Percentiles rank a stretch among this genome's conserved stretches.
These are phyloP conservation scores for Syzygium grande DNA, from an alignment of 345 rosid genomes.

Conservation along the genomic window DNA sequence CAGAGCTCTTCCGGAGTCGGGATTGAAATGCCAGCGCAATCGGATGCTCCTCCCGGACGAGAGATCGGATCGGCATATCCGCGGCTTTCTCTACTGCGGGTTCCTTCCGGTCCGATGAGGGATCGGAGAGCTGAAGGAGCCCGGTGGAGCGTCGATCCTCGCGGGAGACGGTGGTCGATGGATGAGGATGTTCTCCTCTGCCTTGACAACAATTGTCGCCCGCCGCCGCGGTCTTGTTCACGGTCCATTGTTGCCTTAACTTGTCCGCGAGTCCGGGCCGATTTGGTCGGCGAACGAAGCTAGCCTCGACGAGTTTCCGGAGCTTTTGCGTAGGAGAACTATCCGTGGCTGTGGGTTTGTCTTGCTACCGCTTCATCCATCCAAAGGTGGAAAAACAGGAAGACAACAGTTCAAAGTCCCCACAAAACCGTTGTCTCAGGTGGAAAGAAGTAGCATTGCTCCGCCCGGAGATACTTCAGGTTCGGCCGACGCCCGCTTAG, in stretches of 20 bases:
- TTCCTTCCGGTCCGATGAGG: neutral
- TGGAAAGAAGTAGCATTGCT: neutral
- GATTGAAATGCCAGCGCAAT: neutral
- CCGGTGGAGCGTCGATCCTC: neutral
- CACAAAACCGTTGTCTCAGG: neutral
- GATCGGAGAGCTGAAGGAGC: neutral
- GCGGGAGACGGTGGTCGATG: neutral
- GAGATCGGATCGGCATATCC: neutral
- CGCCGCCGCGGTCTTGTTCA: neutral
- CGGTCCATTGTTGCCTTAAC: neutral
- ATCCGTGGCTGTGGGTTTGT: neutral
- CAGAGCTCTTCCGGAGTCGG: neutral
- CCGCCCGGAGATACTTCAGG: neutral
- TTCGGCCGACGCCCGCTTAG: neutral
- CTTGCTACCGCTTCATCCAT: neutral
- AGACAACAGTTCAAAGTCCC: neutral
- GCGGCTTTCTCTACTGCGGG: neutral
- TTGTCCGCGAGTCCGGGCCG: neutral
- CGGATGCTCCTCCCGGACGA: neutral
- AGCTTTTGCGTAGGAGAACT: neutral
- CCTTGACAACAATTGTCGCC: neutral
- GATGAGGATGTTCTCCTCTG: neutral
- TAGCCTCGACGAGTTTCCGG: neutral
- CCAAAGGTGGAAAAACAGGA: neutral
- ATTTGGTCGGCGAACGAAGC: neutral